A percentile compares a stretch with the other conserved stretches of the same genome.
These are phyloP conservation scores for Cymodocea nodosa DNA, from an alignment of 116 monocot species.

Conservation along the genomic window DNA sequence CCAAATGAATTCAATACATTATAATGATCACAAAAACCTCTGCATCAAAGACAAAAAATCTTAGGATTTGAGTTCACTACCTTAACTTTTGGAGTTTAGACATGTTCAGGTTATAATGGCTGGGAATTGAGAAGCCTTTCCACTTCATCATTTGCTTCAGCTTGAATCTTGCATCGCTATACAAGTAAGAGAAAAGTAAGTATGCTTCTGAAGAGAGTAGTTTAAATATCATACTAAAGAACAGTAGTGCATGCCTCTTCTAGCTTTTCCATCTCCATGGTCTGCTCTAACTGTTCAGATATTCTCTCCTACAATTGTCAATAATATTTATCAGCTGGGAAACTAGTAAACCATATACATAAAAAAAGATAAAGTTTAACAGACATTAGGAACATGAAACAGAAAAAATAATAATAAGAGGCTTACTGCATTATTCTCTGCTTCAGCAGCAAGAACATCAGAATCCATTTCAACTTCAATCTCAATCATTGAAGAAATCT, in stretches of 20 bases:
- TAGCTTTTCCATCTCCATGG: conserved; percentile 92
- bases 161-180: conserved; percentile 85
- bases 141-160: conserved; percentile 97
- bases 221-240: conserved; percentile 1
- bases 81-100: conserved; percentile 1
- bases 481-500: conserved; percentile 99
- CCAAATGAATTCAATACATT: no score
- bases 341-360: not conserved
- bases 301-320: conserved; percentile 46
- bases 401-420: not conserved
- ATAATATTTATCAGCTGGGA: not conserved
- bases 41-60: no score
- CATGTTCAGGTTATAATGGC: conserved; percentile 16
- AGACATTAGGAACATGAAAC: not conserved
- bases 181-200: not conserved
- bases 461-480: conserved; percentile 99
- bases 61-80: not conserved
- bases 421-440: conserved; percentile 67
- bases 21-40: no score
- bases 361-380: no score
- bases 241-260: conserved; percentile 53
- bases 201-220: not conserved
- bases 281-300: conserved; percentile 77
- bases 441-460: conserved; percentile 93
- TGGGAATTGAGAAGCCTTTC: conserved; percentile 78